These are phyloP conservation scores for Curvularia sp. DNA, from an alignment of 2,329 filamentous ascomycete genomes.

Conservation along the genomic window DNA sequence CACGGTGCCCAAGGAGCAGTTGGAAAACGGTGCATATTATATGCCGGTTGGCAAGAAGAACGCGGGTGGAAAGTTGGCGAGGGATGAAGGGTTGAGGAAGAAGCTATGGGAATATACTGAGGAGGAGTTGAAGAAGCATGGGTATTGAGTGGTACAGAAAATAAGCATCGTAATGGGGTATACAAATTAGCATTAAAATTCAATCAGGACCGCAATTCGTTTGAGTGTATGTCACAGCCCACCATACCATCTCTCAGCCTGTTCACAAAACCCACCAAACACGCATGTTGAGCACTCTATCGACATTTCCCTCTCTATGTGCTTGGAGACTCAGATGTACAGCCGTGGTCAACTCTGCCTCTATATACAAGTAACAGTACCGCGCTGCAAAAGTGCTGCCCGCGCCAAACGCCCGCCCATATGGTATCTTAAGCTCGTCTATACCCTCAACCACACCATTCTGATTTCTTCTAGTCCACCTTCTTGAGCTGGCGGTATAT, in stretches of 20 bases:
- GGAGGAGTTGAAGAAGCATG: constrained; percentile 43
- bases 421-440: constrained; percentile 4
- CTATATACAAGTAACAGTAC: constrained; percentile 5
- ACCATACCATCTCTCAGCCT: neutral
- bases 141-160: constrained; percentile 27
- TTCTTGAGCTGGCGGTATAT: constrained; percentile 62
- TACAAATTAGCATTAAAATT: no score
- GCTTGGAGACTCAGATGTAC: neutral
- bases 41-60: constrained; percentile 40
- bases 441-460: neutral
- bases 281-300: neutral
- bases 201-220: no score
- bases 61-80: constrained; percentile 34
- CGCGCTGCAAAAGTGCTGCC: constrained; percentile 6
- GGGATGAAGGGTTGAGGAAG: constrained; percentile 44
- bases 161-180: neutral
- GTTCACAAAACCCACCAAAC: neutral
- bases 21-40: constrained; percentile 56
- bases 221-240: no score
- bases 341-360: neutral
- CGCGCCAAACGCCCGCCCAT: constrained; percentile 12
- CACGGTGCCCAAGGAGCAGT: constrained; percentile 40
- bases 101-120: constrained; percentile 52
- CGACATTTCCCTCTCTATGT: neutral
- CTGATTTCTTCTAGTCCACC: constrained; percentile 3